Evolutionary conservation across 2,329 filamentous ascomycete species (phyloP), one percentile per base, ranked within the genome.

Genomic region (Ophiostoma tasmaniense): DNA sequence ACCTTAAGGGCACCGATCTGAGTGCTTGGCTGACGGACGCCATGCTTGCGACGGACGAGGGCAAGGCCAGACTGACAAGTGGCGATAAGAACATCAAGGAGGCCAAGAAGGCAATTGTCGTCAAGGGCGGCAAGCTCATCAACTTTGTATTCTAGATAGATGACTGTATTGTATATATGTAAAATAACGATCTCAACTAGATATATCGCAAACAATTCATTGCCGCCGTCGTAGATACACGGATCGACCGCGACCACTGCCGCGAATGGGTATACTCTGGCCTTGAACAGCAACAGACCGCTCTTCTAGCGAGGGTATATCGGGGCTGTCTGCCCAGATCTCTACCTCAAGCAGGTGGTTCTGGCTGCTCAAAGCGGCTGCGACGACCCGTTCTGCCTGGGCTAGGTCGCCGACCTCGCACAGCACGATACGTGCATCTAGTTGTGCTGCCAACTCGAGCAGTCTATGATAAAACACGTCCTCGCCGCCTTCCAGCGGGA

Each of bases 321-420:
- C 83, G 0, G 87, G 87, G 77, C 83, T 85, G 75, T 94, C 91
- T 68, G 89, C 80, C 91, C 91, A 94, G 5, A 93, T 81, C 76
- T 93, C 88, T 1, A 89, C 76, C 2, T 76, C 75, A 76, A 75
- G 76, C 69, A 64, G 37, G n/a, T 20, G 4, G 13, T 6, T 7
- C 11, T 33, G 3, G 17, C 3, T 22, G 70, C 64, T n/a, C 30
- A 77, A 67, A 7, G 82, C 84, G 78, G 61, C 61, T 10, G 76
- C 74, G 1, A 84, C 82, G 1, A 95, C 89, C 14, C 91, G 81
- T 5, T 77, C 68, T 0, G 90, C 91, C 78, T 96, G 92, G 6
- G 78, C 80, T 70, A 87, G 76, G 74, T 91, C 90, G 0, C 88
- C 90, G 33, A 94, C 84, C 77, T 96, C 92, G 71, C 93, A 82